Evolutionary conservation across 1,284 basidiomycete species (phyloP), one percentile per base, ranked within the genome.

Genomic region (Hymenochaete sp.): DNA sequence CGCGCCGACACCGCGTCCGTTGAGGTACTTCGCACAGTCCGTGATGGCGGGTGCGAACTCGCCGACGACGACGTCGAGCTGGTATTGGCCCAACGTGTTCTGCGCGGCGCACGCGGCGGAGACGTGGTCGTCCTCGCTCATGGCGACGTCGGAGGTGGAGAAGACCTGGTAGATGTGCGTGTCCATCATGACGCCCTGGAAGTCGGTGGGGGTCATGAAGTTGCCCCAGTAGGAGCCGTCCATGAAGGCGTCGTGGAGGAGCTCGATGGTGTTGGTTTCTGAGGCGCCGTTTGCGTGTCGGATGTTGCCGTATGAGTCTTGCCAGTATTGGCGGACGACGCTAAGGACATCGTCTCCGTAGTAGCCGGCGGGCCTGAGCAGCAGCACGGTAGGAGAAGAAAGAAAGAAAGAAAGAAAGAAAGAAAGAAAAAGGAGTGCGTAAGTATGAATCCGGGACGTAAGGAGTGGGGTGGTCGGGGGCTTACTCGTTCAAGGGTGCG

Each of bases 191-290:
- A 93, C 90, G 27, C 77, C 78, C 51, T 70, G 69, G 62, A 54
- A 79, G n/a, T 63, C 44, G 0, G 78, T 75, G 24, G 67, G 54
- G 1, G 71, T 68, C 71, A 84, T 71, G 58, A 81, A 86, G 38
- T 77, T 76, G 42, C 69, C 63, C 85, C 86, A 95, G 55, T 74
- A 83, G 48, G 70, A 74, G 24, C 90, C 65, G 27, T 77, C 68
- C 61, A 92, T 80, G 74, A 96, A 90, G 1, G 84, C 90, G 58
- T 96, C 93, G 57, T 87, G 81, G 43, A 95, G 73, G 46, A 90
- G 67, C n/a, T 82, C 72, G 21, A 88, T 57, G 1, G 71, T 73
- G 56, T 80, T 74, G 54, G 80, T 78, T 57, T 76, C 60, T 51
- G 71, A 65, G 31, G 67, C 67, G 51, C 77, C 77, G 52, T 67